Evolutionary conservation across 2,329 filamentous ascomycete genomes (phyloP).

Genomic region (Daldinia sp.): DNA sequence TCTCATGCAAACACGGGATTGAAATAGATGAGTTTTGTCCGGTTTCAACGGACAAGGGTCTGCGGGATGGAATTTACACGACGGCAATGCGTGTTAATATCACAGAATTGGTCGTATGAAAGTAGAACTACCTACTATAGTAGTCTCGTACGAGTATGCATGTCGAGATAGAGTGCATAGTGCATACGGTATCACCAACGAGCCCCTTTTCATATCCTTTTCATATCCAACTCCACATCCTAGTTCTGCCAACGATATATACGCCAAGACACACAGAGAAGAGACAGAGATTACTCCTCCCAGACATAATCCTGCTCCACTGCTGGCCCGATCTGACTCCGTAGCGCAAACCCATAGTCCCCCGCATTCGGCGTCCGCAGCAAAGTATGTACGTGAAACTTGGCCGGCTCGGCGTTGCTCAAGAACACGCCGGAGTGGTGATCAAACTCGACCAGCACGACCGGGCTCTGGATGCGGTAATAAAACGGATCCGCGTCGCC

Average conservation of each 20-base stretch:
- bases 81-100: not conserved
- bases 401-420: constrained; percentile 74
- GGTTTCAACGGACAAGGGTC: not conserved
- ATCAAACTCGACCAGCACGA: constrained; percentile 79
- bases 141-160: not conserved
- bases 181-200: not conserved
- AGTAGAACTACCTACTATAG: not conserved
- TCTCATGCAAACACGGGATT: not conserved
- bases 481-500: constrained; percentile 76
- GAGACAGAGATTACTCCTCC: constrained; percentile 45
- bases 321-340: constrained; percentile 48
- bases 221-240: not conserved
- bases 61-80: not conserved
- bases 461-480: constrained; percentile 78
- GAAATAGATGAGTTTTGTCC: not conserved
- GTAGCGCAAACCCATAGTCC: constrained; percentile 72
- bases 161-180: constrained; percentile 10
- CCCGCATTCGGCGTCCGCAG: constrained; percentile 76
- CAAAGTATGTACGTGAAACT: constrained; percentile 82
- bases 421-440: constrained; percentile 83
- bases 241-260: not conserved
- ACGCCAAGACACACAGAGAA: not conserved
- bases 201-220: not conserved
- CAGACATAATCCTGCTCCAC: constrained; percentile 53
- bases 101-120: not conserved